These are phyloP conservation scores for Lasiosphaeris hirsuta DNA, from an alignment of 495 filamentous ascomycete species.

Conservation along the genomic window DNA sequence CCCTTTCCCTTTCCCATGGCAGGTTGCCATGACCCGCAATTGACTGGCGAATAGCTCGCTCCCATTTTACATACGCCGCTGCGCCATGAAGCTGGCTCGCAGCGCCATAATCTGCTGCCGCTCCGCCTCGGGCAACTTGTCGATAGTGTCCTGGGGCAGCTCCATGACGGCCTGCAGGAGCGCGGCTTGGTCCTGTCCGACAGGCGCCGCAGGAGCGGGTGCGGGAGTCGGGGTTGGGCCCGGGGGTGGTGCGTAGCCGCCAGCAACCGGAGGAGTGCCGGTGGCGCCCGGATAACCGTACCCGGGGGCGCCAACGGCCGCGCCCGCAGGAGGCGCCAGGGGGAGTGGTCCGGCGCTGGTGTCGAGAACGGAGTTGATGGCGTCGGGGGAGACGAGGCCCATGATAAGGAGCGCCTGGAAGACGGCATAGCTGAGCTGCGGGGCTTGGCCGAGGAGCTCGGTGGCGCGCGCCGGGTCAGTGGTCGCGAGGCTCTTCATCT, in stretches of 20 bases:
- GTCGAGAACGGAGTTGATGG: slow-evolving; percentile 49
- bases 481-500: slow-evolving; percentile 87
- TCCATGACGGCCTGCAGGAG: slow-evolving; percentile 71
- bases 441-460: slow-evolving; percentile 82
- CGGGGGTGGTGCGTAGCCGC: slow-evolving; percentile 40
- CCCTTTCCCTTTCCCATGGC: too few species aligned
- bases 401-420: slow-evolving; percentile 94
- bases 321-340: slow-evolving; percentile 21
- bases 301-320: slow-evolving; percentile 16
- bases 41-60: too few species aligned
- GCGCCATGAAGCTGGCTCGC: slow-evolving; percentile 26
- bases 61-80: slow-evolving; percentile 3
- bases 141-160: slow-evolving; percentile 72
- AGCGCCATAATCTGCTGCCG: slow-evolving; percentile 74
- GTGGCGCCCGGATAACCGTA: slow-evolving; percentile 57
- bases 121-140: slow-evolving; percentile 67
- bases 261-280: slow-evolving; percentile 50
- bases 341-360: slow-evolving; percentile 17
- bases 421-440: slow-evolving; percentile 91
- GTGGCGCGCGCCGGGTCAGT: slow-evolving; percentile 79
- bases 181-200: slow-evolving; percentile 56
- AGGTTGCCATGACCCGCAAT: too few species aligned
- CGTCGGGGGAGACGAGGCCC: slow-evolving; percentile 74
- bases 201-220: slow-evolving; percentile 35
- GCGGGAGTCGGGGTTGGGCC: slow-evolving; percentile 33